A percentile compares a stretch with the other conserved stretches of the same genome.
phyloP scores from a whole-genome alignment of 2,329 filamentous ascomycete species.

The Fusarium sp. region DNA sequence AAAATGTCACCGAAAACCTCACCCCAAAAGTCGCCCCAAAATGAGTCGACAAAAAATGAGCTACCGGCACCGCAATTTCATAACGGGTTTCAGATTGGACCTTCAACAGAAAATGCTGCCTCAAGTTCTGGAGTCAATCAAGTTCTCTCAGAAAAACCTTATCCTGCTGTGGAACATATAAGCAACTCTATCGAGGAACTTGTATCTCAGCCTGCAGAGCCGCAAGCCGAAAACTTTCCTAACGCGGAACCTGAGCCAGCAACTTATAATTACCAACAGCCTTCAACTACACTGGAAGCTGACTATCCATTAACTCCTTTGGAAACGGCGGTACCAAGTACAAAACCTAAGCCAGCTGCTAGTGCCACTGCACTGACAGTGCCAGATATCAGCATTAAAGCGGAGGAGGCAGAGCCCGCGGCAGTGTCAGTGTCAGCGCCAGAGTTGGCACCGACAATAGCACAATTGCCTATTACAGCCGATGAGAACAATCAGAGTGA shows the following conservation, averaged over 20 bases:
- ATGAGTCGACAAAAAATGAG: conserved; percentile 30
- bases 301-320: neutral
- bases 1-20: conserved; percentile 38
- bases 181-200: conserved; percentile 27
- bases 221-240: conserved; percentile 27
- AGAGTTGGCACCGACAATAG: conserved; percentile 3
- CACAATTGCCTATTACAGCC: neutral
- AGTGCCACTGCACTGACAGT: neutral
- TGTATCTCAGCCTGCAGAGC: conserved; percentile 34
- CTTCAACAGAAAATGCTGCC: conserved; percentile 7
- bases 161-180: conserved; percentile 29
- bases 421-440: neutral
- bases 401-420: neutral
- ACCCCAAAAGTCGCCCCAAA: conserved; percentile 16
- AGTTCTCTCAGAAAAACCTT: conserved; percentile 10
- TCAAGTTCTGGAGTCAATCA: conserved; percentile 11
- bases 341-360: conserved; percentile 11
- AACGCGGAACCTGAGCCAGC: conserved; percentile 37
- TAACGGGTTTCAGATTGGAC: neutral
- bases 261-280: conserved; percentile 13
- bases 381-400: neutral
- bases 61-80: conserved; percentile 19
- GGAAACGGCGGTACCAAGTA: conserved; percentile 2
- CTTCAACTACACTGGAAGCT: neutral
- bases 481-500: conserved; percentile 20